These are phyloP conservation scores for Colletotrichum brevisporum DNA, from an alignment of 2,329 filamentous ascomycete species.

Conservation along the genomic window DNA sequence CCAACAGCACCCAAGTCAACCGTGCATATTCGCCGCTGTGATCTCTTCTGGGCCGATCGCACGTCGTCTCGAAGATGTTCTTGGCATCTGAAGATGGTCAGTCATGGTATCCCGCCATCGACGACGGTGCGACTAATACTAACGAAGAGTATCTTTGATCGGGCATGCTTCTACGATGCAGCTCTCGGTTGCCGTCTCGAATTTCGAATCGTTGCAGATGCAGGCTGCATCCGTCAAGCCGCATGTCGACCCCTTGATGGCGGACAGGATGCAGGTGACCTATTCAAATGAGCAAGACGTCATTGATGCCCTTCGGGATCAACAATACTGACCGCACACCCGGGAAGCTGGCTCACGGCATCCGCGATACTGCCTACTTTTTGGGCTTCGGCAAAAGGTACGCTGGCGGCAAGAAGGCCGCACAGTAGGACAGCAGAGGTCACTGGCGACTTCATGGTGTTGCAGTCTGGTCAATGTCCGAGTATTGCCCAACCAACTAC, in stretches of 20 bases:
- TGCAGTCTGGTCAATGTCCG: neutral
- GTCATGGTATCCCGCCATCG: neutral
- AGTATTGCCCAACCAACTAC: neutral
- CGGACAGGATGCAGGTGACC: slow-evolving; percentile 27
- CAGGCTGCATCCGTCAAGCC: slow-evolving; percentile 24
- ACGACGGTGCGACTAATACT: neutral
- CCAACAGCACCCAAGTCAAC: slow-evolving; percentile 28
- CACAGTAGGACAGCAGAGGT: slow-evolving; percentile 14
- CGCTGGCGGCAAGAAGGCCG: neutral
- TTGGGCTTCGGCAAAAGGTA: slow-evolving; percentile 22
- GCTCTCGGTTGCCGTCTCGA: slow-evolving; percentile 20
- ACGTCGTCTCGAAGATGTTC: slow-evolving; percentile 28
- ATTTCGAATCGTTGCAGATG: slow-evolving; percentile 30
- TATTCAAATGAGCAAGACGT: slow-evolving; percentile 2
- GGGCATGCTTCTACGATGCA: slow-evolving; percentile 28
- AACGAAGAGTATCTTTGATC: slow-evolving; percentile 34
- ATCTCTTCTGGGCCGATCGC: slow-evolving; percentile 27
- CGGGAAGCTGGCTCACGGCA: slow-evolving; percentile 44
- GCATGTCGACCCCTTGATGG: slow-evolving; percentile 22
- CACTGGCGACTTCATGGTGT: slow-evolving; percentile 22
- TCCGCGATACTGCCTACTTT: slow-evolving; percentile 21
- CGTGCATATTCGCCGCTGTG: slow-evolving; percentile 21
- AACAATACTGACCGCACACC: slow-evolving; percentile 48
- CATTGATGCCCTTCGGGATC: neutral
- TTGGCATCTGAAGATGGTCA: slow-evolving; percentile 24